Evolutionary conservation across 441 rosid species (phyloP), one percentile per base, ranked within the genome.

Genomic region (Populus trichocarpa): DNA sequence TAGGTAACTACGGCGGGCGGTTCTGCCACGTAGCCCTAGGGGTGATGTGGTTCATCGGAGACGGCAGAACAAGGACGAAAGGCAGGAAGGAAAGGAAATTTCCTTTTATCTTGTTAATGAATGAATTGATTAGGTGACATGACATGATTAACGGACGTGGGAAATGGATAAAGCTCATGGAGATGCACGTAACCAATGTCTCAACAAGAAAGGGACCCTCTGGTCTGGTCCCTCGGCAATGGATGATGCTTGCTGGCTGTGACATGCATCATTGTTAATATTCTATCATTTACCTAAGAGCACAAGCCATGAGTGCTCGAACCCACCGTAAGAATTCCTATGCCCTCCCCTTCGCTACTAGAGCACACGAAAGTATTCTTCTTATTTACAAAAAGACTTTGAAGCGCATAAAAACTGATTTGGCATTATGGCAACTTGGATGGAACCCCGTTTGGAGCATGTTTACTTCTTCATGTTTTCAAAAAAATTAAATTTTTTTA

Each of bases 191-290:
- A 53, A 53, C 2, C 3, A 53, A 5, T 2, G 22, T 53, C 22
- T 50, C 57, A 26, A 26, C 28, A 25, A 23, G 16, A 38, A 38
- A 36, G 30, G 68, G 32, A 11, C 50, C 67, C 68, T n/a, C 46
- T 32, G 33, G 33, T n/a, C 46, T 32, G 33, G 33, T 9, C 26
- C 12, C 35, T 61, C 38, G 33, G 18, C 18, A 7, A 74, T 38
- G 64, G 64, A 26, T 2, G 42, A 40, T 38, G 38, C 36, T 38
- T 38, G 26, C 36, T 38, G 35, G 73, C 26, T n/a, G 78, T 42
- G 26, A 76, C 73, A 67, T 69, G 73, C 79, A 76, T 76, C 74
- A 76, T 59, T 57, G 38, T 53, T 25, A 12, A 25, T 22, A 22
- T 65, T 8, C 25, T 14, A 23, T 32, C 12, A 3, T 25, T 46